phyloP scores from a whole-genome alignment of 202 grass and related monocot genomes.

The Schoenoplectus tabernaemontani region DNA sequence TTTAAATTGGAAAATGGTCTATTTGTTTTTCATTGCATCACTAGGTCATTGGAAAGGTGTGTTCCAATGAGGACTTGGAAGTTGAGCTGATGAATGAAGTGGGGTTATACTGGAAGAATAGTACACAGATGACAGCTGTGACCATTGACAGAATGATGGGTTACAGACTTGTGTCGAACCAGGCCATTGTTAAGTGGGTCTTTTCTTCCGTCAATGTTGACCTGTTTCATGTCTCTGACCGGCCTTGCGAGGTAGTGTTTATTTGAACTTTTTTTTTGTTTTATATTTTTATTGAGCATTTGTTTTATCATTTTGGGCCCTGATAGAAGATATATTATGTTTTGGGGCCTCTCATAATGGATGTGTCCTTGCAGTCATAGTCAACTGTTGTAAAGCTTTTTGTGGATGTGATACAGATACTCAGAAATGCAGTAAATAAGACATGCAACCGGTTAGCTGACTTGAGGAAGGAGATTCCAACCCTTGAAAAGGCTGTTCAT shows the following conservation, averaged over 20 bases:
- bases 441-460: conserved; percentile 88
- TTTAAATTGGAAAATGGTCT: not conserved
- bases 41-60: conserved; percentile 13
- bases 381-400: not conserved
- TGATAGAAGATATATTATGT: not conserved
- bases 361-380: not conserved
- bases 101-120: conserved; percentile 87
- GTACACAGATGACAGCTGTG: conserved; percentile 89
- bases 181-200: conserved; percentile 91
- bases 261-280: not conserved
- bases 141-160: conserved; percentile 99
- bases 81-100: conserved; percentile 79
- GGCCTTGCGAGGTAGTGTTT: conserved; percentile 77
- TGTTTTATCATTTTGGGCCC: not conserved
- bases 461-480: conserved; percentile 77
- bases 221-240: conserved; percentile 91
- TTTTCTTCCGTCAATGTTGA: conserved; percentile 72
- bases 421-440: conserved; percentile 93
- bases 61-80: conserved; percentile 71
- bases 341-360: too few relatives aligned
- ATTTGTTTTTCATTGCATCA: not conserved
- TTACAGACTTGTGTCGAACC: conserved; percentile 79
- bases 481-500: conserved; percentile 53
- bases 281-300: not conserved
- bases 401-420: conserved; percentile 45